These are phyloP conservation scores for Teunomyces atbi DNA, from an alignment of 805 yeast species.

Conservation along the genomic window DNA sequence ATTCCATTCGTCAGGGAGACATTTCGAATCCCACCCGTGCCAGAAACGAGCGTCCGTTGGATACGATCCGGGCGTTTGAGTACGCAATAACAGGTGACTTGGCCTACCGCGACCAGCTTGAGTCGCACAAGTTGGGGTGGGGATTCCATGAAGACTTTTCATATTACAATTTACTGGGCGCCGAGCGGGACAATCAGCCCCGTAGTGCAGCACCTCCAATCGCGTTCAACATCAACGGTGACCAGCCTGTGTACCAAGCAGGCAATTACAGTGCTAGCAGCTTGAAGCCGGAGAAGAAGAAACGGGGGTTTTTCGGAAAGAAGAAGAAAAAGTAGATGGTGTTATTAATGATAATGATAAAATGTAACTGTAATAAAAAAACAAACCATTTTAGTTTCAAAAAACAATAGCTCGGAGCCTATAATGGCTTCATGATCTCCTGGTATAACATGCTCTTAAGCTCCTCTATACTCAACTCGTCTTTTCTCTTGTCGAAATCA, in stretches of 20 bases:
- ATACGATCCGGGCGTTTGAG: constrained; percentile 91
- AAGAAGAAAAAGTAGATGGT: constrained; percentile 27
- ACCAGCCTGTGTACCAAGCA: constrained; percentile 50
- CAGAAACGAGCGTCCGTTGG: constrained; percentile 95
- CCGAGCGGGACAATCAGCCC: constrained; percentile 28
- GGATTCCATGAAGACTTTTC: constrained; percentile 81
- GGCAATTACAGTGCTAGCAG: constrained; percentile 57
- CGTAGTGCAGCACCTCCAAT: constrained; percentile 23
- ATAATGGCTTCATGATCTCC: constrained; percentile 68
- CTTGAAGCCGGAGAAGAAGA: constrained; percentile 43
- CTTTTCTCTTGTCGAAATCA: constrained; percentile 82
- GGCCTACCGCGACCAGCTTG: constrained; percentile 75
- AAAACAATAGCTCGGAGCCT: not conserved
- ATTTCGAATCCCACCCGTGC: constrained; percentile 89
- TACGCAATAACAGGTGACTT: constrained; percentile 90
- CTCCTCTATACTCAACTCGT: constrained; percentile 71
- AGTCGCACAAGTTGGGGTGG: constrained; percentile 79
- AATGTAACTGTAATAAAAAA: not conserved
- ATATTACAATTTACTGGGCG: constrained; percentile 37
- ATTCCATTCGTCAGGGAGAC: constrained; percentile 74
- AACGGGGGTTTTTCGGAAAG: constrained; percentile 77
- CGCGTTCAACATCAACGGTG: constrained; percentile 36
- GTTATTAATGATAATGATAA: not conserved
- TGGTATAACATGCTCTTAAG: constrained; percentile 74
- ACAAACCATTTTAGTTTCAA: not conserved